Percentiles rank a stretch among this genome's conserved stretches.
These are phyloP conservation scores for Coprinopsis marcescibilis DNA, from an alignment of 768 basidiomycete species.

Conservation along the genomic window DNA sequence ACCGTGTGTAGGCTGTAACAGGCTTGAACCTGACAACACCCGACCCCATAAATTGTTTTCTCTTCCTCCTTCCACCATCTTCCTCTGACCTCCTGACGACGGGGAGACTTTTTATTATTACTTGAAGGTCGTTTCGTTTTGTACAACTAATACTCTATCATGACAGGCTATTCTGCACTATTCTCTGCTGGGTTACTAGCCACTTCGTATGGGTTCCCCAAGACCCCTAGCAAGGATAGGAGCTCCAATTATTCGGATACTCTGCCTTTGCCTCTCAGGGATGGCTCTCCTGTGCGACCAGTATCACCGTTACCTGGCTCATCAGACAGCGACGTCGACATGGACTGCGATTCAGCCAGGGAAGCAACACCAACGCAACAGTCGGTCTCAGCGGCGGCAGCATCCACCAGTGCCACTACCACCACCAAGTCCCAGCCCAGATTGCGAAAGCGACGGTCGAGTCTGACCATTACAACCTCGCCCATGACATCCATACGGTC, in stretches of 20 bases:
- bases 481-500: slow-evolving; percentile 58
- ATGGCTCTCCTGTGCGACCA: slow-evolving; percentile 10
- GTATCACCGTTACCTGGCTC: slow-evolving; percentile 26
- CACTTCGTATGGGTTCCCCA: slow-evolving; percentile 23
- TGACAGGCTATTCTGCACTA: slow-evolving; percentile 48
- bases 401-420: slow-evolving; percentile 11
- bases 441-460: slow-evolving; percentile 58
- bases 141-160: too few relatives aligned
- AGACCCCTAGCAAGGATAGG: slow-evolving; percentile 9
- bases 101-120: too few relatives aligned
- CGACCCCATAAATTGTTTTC: neutral
- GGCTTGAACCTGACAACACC: neutral
- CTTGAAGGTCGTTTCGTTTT: too few relatives aligned
- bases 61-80: neutral
- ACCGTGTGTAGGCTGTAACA: neutral
- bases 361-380: slow-evolving; percentile 25
- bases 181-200: slow-evolving; percentile 70
- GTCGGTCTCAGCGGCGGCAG: slow-evolving; percentile 10
- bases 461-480: slow-evolving; percentile 46
- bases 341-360: slow-evolving; percentile 16
- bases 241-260: neutral
- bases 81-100: too few relatives aligned
- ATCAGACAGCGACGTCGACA: slow-evolving; percentile 15
- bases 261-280: slow-evolving; percentile 1
- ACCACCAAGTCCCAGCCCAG: slow-evolving; percentile 24